Percentiles rank a stretch among this genome's conserved stretches.
Evolutionary conservation across 106 monocot genomes (phyloP).

Genomic region (Triglochin maritima): DNA sequence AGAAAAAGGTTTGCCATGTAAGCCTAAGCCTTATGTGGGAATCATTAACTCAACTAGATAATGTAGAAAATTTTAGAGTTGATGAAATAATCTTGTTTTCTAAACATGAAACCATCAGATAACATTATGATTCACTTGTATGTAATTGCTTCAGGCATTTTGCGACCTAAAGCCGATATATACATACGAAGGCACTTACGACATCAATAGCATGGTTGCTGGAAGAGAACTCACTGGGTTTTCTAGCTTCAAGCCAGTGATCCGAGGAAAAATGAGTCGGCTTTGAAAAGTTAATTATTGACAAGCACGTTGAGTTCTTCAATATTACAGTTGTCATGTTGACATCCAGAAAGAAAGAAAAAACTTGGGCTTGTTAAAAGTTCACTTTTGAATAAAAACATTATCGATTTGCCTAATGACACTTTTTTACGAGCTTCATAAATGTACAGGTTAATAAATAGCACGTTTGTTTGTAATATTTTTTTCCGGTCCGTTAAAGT

Average conservation of each 20-base stretch:
- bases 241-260: slow-evolving; percentile 75
- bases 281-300: slow-evolving; percentile 22
- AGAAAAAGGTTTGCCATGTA: no score
- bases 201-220: slow-evolving; percentile 80
- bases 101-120: neutral
- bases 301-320: neutral
- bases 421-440: no score
- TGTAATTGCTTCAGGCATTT: slow-evolving; percentile 51
- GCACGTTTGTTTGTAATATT: no score
- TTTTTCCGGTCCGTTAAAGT: no score
- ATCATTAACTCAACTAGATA: no score
- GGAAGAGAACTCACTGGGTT: slow-evolving; percentile 86
- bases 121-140: neutral
- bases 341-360: no score
- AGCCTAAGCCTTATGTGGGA: no score
- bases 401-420: no score
- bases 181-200: slow-evolving; percentile 82
- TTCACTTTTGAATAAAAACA: no score
- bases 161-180: slow-evolving; percentile 87
- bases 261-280: slow-evolving; percentile 27
- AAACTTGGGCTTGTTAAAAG: no score
- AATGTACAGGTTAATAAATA: no score
- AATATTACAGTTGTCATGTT: no score
- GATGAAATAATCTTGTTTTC: neutral
- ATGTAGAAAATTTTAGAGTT: neutral